Evolutionary conservation across 106 monocot species (phyloP), one percentile per base, ranked within the genome.

Genomic region (Gastrodia elata): DNA sequence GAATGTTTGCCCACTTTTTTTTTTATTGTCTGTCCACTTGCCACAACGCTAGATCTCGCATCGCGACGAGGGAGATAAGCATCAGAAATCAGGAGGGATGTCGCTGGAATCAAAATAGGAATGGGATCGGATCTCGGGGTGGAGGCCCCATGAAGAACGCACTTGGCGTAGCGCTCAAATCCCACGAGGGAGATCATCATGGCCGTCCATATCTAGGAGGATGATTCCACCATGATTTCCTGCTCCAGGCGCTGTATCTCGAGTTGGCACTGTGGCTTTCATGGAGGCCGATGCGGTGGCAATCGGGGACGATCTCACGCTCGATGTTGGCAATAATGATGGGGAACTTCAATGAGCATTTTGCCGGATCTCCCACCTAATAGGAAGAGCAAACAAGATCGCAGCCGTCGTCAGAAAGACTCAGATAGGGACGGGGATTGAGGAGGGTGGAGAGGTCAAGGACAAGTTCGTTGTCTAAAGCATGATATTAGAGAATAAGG

Each of bases 1-100:
- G 85, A 90, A 94, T 4, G 90, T 90, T 88, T 94, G 94, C 1
- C 94, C 94, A n/a, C n/a, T n/a, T n/a, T n/a, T n/a, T n/a, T n/a
- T n/a, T n/a, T n/a, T n/a, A n/a, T n/a, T 4, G 90, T 90, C 90
- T 94, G 94, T 0, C 94, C 94, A 71, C 81, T 94, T 13, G 87
- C 82, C 44, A 79, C 87, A 24, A 90, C 90, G 25, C 88, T 5
- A 90, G 94, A 38, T 94, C 94, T n/a, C 68, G 78, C 94, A 94
- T 94, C 58, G 90, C 64, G 6, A 88, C 94, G 38, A 94, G 86
- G 18, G 94, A 78, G 42, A 94, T 88, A 13, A 90, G 84, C 94
- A 90, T 24, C 88, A 82, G 79, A 90, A 90, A 49, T 94, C 94
- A 8, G 40, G 67, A 18, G 90, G 94, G 20, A 86, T 73, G 32